Evolutionary conservation across 2,329 filamentous ascomycete genomes (phyloP).

Genomic region (Trichoderma endophyticum): DNA sequence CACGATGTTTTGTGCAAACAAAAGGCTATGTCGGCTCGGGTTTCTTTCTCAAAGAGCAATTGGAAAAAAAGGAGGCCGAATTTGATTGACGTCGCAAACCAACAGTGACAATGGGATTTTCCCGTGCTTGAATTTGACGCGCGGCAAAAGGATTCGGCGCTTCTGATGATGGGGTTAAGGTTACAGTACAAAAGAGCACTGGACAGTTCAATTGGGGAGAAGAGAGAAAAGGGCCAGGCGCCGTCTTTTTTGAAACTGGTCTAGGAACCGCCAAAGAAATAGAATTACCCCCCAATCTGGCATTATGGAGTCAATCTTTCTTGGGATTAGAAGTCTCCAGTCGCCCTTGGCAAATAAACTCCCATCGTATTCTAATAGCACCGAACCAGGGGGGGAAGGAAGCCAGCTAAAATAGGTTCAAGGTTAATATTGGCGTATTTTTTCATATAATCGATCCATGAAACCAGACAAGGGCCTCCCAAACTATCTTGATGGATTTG

Average conservation of each 20-base stretch:
- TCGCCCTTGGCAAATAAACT: neutral
- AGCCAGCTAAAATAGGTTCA: neutral
- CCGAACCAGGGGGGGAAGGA: neutral
- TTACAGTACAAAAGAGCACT: neutral
- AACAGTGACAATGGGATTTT: neutral
- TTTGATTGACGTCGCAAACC: neutral
- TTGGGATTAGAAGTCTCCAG: neutral
- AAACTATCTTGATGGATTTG: neutral
- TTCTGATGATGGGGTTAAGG: neutral
- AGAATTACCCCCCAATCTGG: neutral
- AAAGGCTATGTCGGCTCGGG: neutral
- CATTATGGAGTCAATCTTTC: neutral
- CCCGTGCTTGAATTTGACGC: neutral
- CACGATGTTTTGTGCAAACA: neutral
- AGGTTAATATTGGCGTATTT: neutral
- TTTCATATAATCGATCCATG: neutral
- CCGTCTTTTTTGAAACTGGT: slow-evolving; percentile 3
- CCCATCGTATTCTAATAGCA: neutral
- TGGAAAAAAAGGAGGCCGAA: neutral
- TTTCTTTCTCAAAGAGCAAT: neutral
- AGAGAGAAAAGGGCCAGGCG: neutral
- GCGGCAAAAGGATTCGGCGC: neutral
- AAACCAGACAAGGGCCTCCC: neutral
- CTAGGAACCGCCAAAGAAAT: neutral
- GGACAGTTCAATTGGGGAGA: neutral